Evolutionary conservation across 768 basidiomycete genomes (phyloP), one percentile per base, ranked within the genome.

Genomic region (Peribolospora kevripleyi): DNA sequence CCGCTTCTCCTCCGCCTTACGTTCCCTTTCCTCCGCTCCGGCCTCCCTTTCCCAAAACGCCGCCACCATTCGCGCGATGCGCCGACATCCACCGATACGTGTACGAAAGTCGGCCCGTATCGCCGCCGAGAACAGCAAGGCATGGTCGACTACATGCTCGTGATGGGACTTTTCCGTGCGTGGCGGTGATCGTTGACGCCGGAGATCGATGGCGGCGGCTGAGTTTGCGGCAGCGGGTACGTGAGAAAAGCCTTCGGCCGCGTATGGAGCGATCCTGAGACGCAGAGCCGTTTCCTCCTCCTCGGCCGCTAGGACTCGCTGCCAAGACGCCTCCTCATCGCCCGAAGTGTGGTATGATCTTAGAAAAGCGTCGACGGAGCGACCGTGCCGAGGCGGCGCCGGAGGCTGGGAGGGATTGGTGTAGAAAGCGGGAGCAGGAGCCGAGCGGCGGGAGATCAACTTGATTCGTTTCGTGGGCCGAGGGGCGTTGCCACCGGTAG

Each of bases 11-110:
- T 84, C 81, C 59, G 73, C 74, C 14, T 66, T 66, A 55, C 67
- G 70, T 13, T 73, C 73, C 63, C 72, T 76, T 40, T 80, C 79
- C 54, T 78, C 79, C 62, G 72, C 76, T 40, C 73, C 71, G 42
- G 73, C 77, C 52, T 77, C 71, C 40, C 69, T 71, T 60, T 82
- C 84, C 77, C 84, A 93, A 65, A 90, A 81, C 25, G 67, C 73
- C 59, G 76, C 74, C 13, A 95, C 68, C 60, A 76, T 76, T 42
- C 69, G 70, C 3, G 83, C 80, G 55, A 87, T 73, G 58, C 71
- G 68, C 25, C 67, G 67, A n/a, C 72, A 79, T 0, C 63, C 51
- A 0, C 56, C 52, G 6, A 66, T 59, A 52, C 67, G 64, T 4
- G 63, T 59, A 69, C 64, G 67, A 71, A 66, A 57, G 74, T 65